Evolutionary conservation across 495 filamentous ascomycete genomes (phyloP), one percentile per base, ranked within the genome.

Genomic region (Delitschia confertaspora): DNA sequence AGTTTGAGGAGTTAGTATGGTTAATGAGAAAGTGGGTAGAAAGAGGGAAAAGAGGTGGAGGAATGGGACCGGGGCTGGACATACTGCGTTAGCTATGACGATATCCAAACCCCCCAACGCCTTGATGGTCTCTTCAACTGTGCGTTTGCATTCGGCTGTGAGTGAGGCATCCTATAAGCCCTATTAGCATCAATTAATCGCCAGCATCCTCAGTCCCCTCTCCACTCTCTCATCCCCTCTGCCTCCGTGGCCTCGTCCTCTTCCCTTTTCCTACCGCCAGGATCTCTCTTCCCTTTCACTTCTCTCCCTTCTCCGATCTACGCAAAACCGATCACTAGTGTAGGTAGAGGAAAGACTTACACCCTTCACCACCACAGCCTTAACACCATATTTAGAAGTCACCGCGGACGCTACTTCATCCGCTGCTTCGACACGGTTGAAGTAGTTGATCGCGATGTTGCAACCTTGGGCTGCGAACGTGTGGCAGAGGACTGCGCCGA

Each of bases 381-480:
- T 80, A 35, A 78, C 70, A 3, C 65, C 63, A 50, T 73, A 70
- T 31, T 71, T 60, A 34, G 63, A 62, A 35, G 68, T 59, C 13
- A 83, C 50, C 38, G 72, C 69, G 6, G 65, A 52, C 0, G 68
- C 72, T 9, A 82, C 60, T 17, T 69, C 67, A 36, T 78, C 64
- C 1, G 83, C 82, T 6, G 62, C 51, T 1, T 65, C 62, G 14
- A 67, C 61, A 55, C 65, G 75, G 17, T 71, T 71, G 44, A 70
- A 62, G 53, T 83, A 86, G 58, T 85, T 85, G 57, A 88, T 77
- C 11, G 76, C 79, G 33, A 86, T 60, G 54, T 83, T 83, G 49
- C 65, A 73, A 21, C 78, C 78, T 50, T 82, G 72, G 6, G 67
- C 60, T 4, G 81, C 82, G 56, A 85, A 85, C 26, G 79, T 80